phyloP scores from a whole-genome alignment of 345 rosid genomes.

The Durio zibethinus region DNA sequence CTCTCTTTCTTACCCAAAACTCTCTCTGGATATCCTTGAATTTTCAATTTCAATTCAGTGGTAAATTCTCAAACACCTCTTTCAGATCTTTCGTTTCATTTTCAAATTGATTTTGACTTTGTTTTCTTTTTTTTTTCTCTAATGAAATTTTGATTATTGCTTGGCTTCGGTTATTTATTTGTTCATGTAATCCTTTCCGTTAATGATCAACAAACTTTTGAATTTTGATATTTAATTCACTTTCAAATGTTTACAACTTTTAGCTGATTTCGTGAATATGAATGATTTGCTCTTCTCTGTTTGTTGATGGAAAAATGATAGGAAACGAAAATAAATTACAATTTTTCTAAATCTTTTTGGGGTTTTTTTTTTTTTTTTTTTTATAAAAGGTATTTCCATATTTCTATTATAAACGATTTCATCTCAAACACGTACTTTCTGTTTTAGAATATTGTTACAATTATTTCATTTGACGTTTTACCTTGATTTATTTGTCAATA shows the following conservation, averaged over 20 bases:
- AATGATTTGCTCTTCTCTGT: background rate
- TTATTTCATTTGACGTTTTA: background rate
- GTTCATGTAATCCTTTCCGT: background rate
- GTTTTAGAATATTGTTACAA: background rate
- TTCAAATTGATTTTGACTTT: background rate
- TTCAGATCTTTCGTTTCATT: background rate
- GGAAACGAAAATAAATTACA: background rate
- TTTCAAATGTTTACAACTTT: background rate
- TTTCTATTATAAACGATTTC: background rate
- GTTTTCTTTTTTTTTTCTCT: background rate
- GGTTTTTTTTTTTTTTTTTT: too few relatives aligned
- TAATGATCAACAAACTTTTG: background rate
- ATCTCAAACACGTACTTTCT: too few relatives aligned
- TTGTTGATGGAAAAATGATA: background rate
- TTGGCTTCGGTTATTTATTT: background rate
- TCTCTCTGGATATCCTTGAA: conserved; percentile 1
- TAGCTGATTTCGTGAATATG: background rate
- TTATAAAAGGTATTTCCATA: background rate
- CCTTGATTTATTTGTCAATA: background rate
- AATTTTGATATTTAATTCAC: too few relatives aligned
- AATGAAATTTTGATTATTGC: background rate
- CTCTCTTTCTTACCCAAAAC: conserved; percentile 1
- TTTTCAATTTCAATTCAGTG: conserved; percentile 7
- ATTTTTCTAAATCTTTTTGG: too few relatives aligned
- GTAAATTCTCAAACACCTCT: background rate